Base-by-base conservation (phyloP, 306 rosid species). In the Sindora glabra region DNA sequence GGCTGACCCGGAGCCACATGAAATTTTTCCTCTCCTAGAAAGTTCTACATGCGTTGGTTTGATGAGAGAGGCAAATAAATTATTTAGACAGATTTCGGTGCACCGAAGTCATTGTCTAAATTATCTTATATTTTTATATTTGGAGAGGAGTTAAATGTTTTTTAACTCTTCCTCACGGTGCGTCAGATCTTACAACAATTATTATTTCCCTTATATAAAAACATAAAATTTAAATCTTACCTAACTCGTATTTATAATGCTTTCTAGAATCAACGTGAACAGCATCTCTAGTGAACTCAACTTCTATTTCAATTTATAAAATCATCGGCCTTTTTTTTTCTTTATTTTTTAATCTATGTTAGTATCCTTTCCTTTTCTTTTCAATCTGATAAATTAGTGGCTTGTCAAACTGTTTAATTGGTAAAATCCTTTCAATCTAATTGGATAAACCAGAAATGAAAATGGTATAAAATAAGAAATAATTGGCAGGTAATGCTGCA, bases 201-300 rank as follows among this genome's bases (percentile, higher is more conserved):
- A n/a, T n/a, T n/a, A n/a, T n/a, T n/a, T n/a, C n/a, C 58, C 58
- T 68, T 22, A 18, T 61, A 62, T 62, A 62, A 50, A 61, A 71
- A 23, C 74, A 24, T 72, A 25, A 60, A 76, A 25, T 12, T 70
- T 29, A 18, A 22, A 5, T 14, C 22, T 21, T 37, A 38, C 24
- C 32, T 26, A 23, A 21, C n/a, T 59, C 63, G 12, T 63, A 33
- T 11, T 34, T 39, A 59, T 42, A 18, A 59, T 36, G 48, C 37
- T 56, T 7, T 47, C 50, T 59, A 42, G 68, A 41, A n/a, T 59
- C 22, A 19, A 6, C 10, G 15, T 13, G 22, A 11, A 49, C 12
- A 46, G 1, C 26, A 36, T 8, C 22, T 22, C 5, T 13, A 10
- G 30, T 34, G 23, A 36, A 56, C 38, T 34, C 41, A 25, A 18